A percentile compares a stretch with the other conserved stretches of the same genome.
phyloP scores from a whole-genome alignment of 75 land plant genomes.

The Pinus tabuliformis region DNA sequence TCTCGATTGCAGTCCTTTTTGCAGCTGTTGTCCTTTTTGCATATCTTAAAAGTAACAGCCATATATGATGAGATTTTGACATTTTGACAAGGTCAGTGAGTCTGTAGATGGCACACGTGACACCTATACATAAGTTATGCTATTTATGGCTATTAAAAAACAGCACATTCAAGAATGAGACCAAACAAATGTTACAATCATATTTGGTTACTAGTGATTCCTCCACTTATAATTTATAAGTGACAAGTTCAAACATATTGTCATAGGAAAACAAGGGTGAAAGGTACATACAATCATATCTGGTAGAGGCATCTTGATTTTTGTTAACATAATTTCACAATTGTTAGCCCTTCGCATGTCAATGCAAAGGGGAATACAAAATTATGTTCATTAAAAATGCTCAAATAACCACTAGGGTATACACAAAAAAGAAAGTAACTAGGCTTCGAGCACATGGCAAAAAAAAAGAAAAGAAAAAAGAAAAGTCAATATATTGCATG shows the following conservation, averaged over 20 bases:
- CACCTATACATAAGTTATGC: background rate
- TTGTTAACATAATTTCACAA: slow-evolving; percentile 98
- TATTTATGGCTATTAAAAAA: background rate
- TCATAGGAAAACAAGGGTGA: background rate
- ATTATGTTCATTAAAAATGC: background rate
- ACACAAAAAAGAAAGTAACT: no score
- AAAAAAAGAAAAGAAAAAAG: no score
- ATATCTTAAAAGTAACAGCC: no score
- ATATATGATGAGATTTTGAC: background rate
- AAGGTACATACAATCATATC: slow-evolving; percentile 79
- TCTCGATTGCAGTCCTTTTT: no score
- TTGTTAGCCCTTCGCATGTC: slow-evolving; percentile 95
- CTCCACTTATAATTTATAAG: background rate
- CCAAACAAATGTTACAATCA: background rate
- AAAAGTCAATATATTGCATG: background rate
- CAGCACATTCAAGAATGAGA: background rate
- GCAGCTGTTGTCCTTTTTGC: no score
- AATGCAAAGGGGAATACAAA: slow-evolving; percentile 34
- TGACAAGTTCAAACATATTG: no score
- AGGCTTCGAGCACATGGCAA: no score
- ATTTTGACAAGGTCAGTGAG: background rate
- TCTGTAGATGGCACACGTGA: background rate
- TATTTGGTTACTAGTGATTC: no score
- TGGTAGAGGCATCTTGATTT: slow-evolving; percentile 90
- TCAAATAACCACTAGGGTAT: background rate